Base-by-base conservation (phyloP, 1,139 yeast genomes). In the Petasospora rhodanensis region DNA sequence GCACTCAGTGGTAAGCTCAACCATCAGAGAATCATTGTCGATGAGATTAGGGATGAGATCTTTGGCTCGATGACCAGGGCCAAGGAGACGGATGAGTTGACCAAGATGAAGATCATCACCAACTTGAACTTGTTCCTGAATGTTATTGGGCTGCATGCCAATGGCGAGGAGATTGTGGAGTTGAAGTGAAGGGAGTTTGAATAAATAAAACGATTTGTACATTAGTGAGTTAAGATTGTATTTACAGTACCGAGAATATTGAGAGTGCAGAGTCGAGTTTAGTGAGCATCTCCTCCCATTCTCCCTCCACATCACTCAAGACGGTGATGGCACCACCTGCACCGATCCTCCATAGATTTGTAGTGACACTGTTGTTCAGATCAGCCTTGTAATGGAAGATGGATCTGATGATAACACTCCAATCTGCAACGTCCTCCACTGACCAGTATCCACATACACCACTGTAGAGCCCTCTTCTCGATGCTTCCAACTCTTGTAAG, bases 251-350 rank as follows among this genome's bases (percentile, higher is more conserved):
- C 18, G 12, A 7, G 44, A 83, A 81, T 9, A 79, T 73, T 47
- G 78, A 87, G 32, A 83, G 58, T 10, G 95, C 95, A 54, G 93
- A 79, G 29, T 76, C 75, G 22, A 91, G 64, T 55, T 93, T 93
- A 17, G 83, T 64, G 35, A 70, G 59, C 95, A 93, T 83, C 56
- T 93, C 99, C 22, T 86, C 89, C 85, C 94, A 86, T 58, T 93
- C 99, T 3, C 79, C 91, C 14, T 73, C 73, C 7, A 69, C 67
- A 17, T 86, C 79, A 55, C 96, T 85, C 39, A 93, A 64, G 3
- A 87, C 93, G 0, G 98, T 91, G 37, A 93, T 80, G 19, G 98
- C 99, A 7, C 99, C 99, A 9, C 99, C 99, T 7, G 98, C 98
- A 3, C 99, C 99, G 38, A 91, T 76, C 46, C 89, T 68, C 95